These are phyloP conservation scores for Mediolabrus comicus DNA, from an alignment of 108 stramenopile species.

Conservation along the genomic window DNA sequence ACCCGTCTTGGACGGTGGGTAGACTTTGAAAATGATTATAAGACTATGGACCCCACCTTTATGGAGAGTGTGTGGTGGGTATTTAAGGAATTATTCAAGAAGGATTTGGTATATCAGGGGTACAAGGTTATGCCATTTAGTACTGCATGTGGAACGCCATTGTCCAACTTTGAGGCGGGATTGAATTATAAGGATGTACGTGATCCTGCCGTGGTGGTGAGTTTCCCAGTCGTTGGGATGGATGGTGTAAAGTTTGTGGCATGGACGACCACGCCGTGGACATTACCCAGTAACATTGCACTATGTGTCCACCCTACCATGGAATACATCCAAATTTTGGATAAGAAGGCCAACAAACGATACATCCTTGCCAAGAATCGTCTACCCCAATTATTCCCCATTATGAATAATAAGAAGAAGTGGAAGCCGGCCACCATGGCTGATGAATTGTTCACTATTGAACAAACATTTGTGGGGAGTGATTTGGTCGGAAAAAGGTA, in stretches of 20 bases:
- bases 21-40: conserved; percentile 99
- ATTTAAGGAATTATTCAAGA: conserved; percentile 91
- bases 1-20: conserved; percentile 98
- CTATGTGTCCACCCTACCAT: conserved; percentile 94
- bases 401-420: conserved; percentile 93
- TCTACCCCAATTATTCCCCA: conserved; percentile 90
- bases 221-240: conserved; percentile 87
- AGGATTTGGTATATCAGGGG: conserved; percentile 97
- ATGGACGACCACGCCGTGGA: conserved; percentile 99
- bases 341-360: conserved; percentile 74
- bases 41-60: conserved; percentile 97
- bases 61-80: conserved; percentile 99
- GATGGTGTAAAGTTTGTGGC: conserved; percentile 80
- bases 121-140: conserved; percentile 99
- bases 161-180: conserved; percentile 99
- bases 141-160: conserved; percentile 94
- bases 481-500: conserved; percentile 94
- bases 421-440: conserved; percentile 90
- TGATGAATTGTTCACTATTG: conserved; percentile 77
- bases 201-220: conserved; percentile 98
- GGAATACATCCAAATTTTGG: conserved; percentile 92
- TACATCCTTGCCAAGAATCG: conserved; percentile 91
- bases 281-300: conserved; percentile 94
- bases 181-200: conserved; percentile 98
- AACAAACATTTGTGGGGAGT: conserved; percentile 69